Base-by-base conservation (phyloP, 441 rosid genomes). In the Mallotus japonicus region DNA sequence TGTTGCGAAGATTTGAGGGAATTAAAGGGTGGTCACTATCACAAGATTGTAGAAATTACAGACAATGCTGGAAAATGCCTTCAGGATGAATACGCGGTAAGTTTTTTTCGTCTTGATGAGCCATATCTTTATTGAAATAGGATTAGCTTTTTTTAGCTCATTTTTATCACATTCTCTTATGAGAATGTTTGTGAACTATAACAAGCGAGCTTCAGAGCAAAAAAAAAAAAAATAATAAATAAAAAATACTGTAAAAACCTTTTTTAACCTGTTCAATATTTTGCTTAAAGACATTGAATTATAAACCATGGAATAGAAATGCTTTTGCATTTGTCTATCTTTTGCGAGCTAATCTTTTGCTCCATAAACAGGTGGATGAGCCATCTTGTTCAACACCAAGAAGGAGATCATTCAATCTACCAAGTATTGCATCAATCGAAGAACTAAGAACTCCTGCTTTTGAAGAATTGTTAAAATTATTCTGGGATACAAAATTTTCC, bases 361-460 rank as follows among this genome's bases (percentile, higher is more conserved):
- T 34, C 12, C 14, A 59, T 34, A 22, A 40, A 77, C 80, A 96
- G 99, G 91, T 96, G 76, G 98, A 96, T 73, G 90, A 92, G 70
- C 96, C 97, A 24, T 86, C 98, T n/a, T 92, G 97, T 85, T 96
- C 97, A 20, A 93, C 96, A 3, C 99, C 96, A 0, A 87, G 85
- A 77, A 90, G 87, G 85, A 92, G 99, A 83, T 73, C 81, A 50
- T 85, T 92, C 59, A 87, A 88, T 72, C 88, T 96, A 64, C 97
- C 97, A 2, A 90, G 91, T 79, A 70, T 86, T 8, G 75, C 87
- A 62, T 93, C 97, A n/a, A 92, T 96, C 0, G 96, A 96, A 70
- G 97, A 96, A 73, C 96, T 96, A 4, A 84, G 92, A 78, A 96
- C 98, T 22, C 98, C 97, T 17, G 83, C 91, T 2, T 93, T 90